Conservation (phyloP, 768 basidiomycete genomes). For the Phylloporus sp. region DNA sequence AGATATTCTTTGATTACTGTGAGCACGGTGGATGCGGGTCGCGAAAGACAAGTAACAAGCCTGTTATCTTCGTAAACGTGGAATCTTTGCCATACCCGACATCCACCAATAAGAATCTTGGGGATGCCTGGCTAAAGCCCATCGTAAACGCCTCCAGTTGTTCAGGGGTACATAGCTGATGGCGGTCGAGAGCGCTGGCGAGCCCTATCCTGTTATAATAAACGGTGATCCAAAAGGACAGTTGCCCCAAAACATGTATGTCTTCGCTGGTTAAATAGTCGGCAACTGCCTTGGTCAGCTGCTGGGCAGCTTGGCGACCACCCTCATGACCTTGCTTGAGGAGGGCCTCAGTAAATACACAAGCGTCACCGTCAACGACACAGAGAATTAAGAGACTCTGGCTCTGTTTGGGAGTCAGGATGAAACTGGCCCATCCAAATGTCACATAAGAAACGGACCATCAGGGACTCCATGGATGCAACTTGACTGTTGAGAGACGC, state of each 20-base stretch:
- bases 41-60: conserved; percentile 30
- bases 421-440: not conserved
- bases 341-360: conserved; percentile 57
- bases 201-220: conserved; percentile 63
- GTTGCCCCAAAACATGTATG: conserved; percentile 53
- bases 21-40: not conserved
- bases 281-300: conserved; percentile 63
- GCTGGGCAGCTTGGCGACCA: conserved; percentile 55
- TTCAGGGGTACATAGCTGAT: conserved; percentile 54
- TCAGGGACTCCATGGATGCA: conserved; percentile 51
- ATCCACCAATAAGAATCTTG: conserved; percentile 66
- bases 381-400: conserved; percentile 68
- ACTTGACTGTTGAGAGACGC: conserved; percentile 61
- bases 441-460: conserved; percentile 22
- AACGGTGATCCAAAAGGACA: conserved; percentile 73
- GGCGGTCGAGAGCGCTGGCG: conserved; percentile 44
- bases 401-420: conserved; percentile 34
- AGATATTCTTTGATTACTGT: conserved; percentile 52
- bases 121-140: conserved; percentile 71
- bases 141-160: conserved; percentile 67
- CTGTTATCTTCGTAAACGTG: conserved; percentile 65
- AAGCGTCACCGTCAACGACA: conserved; percentile 68
- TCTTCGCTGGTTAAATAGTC: conserved; percentile 62
- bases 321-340: conserved; percentile 61
- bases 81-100: conserved; percentile 60